Conservation (phyloP, 2,329 filamentous ascomycete genomes). For the Arthrobotrys conoides region DNA sequence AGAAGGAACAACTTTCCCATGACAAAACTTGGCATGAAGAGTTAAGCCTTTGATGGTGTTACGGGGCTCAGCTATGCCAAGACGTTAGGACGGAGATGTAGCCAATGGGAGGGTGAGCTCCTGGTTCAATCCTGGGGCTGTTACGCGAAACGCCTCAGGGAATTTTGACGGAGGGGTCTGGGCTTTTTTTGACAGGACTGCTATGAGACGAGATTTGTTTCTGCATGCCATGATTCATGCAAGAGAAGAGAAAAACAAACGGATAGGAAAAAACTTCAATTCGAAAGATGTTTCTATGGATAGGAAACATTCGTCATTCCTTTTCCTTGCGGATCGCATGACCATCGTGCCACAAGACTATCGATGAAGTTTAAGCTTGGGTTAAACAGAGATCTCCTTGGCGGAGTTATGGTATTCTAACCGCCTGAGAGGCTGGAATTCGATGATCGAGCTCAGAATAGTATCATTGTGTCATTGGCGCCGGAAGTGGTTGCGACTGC, state of each 20-base stretch:
- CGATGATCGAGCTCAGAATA: constrained; percentile 19
- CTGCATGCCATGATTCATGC: constrained; percentile 50
- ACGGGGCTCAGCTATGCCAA: constrained; percentile 30
- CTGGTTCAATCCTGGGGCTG: constrained; percentile 36
- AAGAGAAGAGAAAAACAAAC: constrained; percentile 6
- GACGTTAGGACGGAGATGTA: constrained; percentile 13
- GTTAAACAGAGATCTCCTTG: constrained; percentile 2
- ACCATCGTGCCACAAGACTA: constrained; percentile 4
- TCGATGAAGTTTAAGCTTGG: constrained; percentile 1
- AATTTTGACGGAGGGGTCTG: constrained; percentile 13
- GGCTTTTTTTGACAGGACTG: constrained; percentile 45
- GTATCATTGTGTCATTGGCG: constrained; percentile 20
- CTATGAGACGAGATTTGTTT: constrained; percentile 56
- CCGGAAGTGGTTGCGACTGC: constrained; percentile 18
- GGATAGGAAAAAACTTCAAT: constrained; percentile 2
- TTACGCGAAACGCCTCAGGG: constrained; percentile 60
- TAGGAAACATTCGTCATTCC: constrained; percentile 6
- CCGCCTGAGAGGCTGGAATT: constrained; percentile 26
- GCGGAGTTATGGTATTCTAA: constrained; percentile 5
- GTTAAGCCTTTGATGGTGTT: constrained; percentile 34
- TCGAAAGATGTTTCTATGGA: constrained; percentile 9
- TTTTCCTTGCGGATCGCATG: not conserved
- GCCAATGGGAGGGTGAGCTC: constrained; percentile 24
- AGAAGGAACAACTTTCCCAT: constrained; percentile 33
- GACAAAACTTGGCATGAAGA: constrained; percentile 39